Conservation (phyloP, 148 eudicot species). For the Cornus suecica region DNA sequence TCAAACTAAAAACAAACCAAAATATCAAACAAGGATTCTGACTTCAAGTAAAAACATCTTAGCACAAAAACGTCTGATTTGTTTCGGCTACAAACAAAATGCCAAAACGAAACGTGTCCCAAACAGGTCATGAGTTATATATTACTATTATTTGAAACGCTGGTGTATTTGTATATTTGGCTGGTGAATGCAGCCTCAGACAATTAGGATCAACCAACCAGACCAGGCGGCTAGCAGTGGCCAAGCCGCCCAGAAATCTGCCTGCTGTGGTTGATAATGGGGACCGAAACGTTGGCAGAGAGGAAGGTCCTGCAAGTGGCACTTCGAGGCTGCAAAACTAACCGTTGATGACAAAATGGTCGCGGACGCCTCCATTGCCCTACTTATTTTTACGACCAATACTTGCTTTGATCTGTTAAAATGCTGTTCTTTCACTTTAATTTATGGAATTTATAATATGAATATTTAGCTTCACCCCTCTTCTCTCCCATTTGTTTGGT, state of each 20-base stretch:
- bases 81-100: too few relatives aligned
- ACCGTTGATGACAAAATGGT: neutral
- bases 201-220: constrained; percentile 32
- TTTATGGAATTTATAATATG: neutral
- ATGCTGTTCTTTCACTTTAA: neutral
- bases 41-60: too few relatives aligned
- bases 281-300: neutral
- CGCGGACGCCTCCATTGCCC: neutral
- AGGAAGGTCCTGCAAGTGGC: neutral
- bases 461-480: neutral
- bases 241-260: constrained; percentile 9
- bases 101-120: too few relatives aligned
- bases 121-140: too few relatives aligned
- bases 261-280: constrained; percentile 13
- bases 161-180: neutral
- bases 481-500: neutral
- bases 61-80: too few relatives aligned
- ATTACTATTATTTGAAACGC: neutral
- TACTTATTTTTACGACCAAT: neutral
- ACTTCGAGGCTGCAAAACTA: neutral
- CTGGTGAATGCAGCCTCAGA: constrained; percentile 32
- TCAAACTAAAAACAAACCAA: too few relatives aligned
- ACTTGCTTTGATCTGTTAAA: neutral
- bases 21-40: too few relatives aligned
- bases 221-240: constrained; percentile 1